Conservation (phyloP, 2,329 filamentous ascomycete genomes). For the Xylariales sp. region DNA sequence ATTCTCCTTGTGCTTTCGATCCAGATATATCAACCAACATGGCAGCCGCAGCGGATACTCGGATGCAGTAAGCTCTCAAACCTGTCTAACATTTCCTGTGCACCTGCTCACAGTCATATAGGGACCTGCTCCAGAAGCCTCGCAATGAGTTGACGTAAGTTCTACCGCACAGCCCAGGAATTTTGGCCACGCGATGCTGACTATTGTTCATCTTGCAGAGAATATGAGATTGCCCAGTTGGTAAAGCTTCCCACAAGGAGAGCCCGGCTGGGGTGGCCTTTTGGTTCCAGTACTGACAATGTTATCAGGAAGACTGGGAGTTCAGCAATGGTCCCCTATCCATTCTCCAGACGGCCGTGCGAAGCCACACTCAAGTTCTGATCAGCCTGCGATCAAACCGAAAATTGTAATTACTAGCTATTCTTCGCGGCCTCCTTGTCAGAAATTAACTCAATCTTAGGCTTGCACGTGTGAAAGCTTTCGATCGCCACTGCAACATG, state of each 20-base stretch:
- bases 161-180: slow-evolving; percentile 9
- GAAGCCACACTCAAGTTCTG: slow-evolving; percentile 90
- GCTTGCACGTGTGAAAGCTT: slow-evolving; percentile 96
- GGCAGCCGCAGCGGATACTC: slow-evolving; percentile 32
- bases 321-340: slow-evolving; percentile 79
- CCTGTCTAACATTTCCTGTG: not conserved
- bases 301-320: slow-evolving; percentile 68
- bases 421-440: too few relatives aligned
- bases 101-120: slow-evolving; percentile 34
- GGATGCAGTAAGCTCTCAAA: slow-evolving; percentile 59
- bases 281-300: slow-evolving; percentile 56
- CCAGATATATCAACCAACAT: too few relatives aligned
- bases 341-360: slow-evolving; percentile 94
- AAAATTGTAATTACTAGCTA: too few relatives aligned
- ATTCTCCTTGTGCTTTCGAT: too few relatives aligned
- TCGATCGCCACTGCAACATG: slow-evolving; percentile 99
- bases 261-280: too few relatives aligned
- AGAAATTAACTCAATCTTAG: too few relatives aligned
- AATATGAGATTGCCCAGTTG: too few relatives aligned
- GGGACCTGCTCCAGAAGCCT: slow-evolving; percentile 85
- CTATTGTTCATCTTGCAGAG: too few relatives aligned
- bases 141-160: slow-evolving; percentile 87
- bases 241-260: too few relatives aligned
- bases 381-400: slow-evolving; percentile 98
- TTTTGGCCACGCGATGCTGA: slow-evolving; percentile 8